Conservation (phyloP, 179 eudicot species). For the Corrigiola litoralis region DNA sequence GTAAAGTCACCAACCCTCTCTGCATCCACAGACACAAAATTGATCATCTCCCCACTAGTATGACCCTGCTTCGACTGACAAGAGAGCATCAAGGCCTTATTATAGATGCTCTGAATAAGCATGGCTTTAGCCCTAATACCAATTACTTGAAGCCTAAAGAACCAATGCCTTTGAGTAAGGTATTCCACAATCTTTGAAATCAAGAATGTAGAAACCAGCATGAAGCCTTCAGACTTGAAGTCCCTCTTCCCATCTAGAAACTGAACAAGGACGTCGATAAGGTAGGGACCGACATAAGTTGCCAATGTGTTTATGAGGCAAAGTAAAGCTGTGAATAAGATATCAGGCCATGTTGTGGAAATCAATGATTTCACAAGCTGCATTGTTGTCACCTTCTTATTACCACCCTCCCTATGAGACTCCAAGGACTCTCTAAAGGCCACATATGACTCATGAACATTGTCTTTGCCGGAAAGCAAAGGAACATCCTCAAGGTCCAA, state of each 20-base stretch:
- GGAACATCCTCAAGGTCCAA: slow-evolving; percentile 83
- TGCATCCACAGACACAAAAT: slow-evolving; percentile 85
- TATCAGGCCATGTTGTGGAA: slow-evolving; percentile 45
- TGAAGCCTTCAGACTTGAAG: slow-evolving; percentile 40
- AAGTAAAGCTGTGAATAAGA: slow-evolving; percentile 39
- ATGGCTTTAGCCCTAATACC: slow-evolving; percentile 50
- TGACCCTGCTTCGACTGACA: slow-evolving; percentile 62
- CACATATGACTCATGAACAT: slow-evolving; percentile 50
- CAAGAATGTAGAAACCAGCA: slow-evolving; percentile 56
- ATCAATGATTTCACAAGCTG: slow-evolving; percentile 58
- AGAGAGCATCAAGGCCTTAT: slow-evolving; percentile 61
- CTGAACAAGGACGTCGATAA: slow-evolving; percentile 72
- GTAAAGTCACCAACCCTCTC: slow-evolving; percentile 60
- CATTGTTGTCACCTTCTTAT: slow-evolving; percentile 41
- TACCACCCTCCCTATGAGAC: slow-evolving; percentile 23
- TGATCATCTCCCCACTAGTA: slow-evolving; percentile 81
- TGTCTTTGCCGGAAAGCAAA: slow-evolving; percentile 43
- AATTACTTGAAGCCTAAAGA: slow-evolving; percentile 46
- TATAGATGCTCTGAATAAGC: slow-evolving; percentile 47
- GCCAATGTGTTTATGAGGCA: slow-evolving; percentile 49
- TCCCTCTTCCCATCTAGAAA: slow-evolving; percentile 54
- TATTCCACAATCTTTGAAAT: slow-evolving; percentile 64
- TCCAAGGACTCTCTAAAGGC: slow-evolving; percentile 34
- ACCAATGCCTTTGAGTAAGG: slow-evolving; percentile 62
- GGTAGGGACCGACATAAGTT: slow-evolving; percentile 74